Base-by-base conservation (phyloP, 805 yeast species). In the Pichia californica region DNA sequence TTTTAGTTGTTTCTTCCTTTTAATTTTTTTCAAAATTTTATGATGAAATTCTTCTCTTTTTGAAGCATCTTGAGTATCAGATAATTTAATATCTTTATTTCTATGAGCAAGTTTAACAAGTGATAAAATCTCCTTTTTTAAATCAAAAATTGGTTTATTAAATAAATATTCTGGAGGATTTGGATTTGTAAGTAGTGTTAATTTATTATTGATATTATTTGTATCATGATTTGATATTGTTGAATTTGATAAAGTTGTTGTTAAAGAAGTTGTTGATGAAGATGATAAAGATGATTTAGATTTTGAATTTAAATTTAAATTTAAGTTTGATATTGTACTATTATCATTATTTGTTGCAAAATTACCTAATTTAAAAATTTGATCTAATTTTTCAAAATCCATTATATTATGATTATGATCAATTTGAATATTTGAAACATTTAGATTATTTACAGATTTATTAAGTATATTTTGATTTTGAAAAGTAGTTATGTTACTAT, bases 61-160 rank as follows among this genome's bases (percentile, higher is more conserved):
- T 15, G 14, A 18, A 11, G n/a, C 14, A 31, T 45, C 45, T 30
- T 35, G 29, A 4, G 38, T 19, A 16, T 45, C 45, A 3, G 43
- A n/a, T 5, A 45, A 21, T n/a, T 35, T 41, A 6, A 41, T 41
- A 19, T 41, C 45, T 30, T 45, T 45, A 38, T 41, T 45, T 26
- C 48, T 38, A 25, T 45, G 48, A 3, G 48, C 48, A 9, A 45
- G 39, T 31, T 35, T 45, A 26, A 45, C 45, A 13, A 45, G 11
- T 8, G 11, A 29, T 9, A 30, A 26, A 4, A 30, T 27, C 19
- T 42, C 45, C 7, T 33, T 31, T 11, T 19, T 20, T 16, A 45
- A 30, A 14, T 41, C 21, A 13, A 45, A 45, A 9, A 19, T 14
- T 10, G 45, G 45, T 9, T 21, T 14, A n/a, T 34, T 13, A 30